These are phyloP conservation scores for Phaffomyces opuntiae DNA, from an alignment of 805 yeast species.

Conservation along the genomic window DNA sequence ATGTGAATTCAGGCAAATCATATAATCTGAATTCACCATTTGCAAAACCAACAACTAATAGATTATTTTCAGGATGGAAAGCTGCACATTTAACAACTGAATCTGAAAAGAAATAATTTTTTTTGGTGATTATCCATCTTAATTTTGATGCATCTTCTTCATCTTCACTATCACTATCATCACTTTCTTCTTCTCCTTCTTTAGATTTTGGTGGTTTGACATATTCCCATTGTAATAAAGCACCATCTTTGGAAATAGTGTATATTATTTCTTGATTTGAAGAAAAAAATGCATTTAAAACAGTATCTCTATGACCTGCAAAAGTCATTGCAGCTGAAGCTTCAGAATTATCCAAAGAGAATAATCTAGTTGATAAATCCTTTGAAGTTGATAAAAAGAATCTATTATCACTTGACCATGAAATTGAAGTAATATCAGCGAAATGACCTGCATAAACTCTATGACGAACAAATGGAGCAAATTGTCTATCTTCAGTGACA, in stretches of 20 bases:
- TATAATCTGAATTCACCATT: constrained; percentile 89
- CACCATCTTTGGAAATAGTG: constrained; percentile 92
- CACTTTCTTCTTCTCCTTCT: constrained; percentile 28
- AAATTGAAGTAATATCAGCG: constrained; percentile 65
- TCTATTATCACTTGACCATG: constrained; percentile 90
- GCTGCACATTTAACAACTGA: constrained; percentile 73
- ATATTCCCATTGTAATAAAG: constrained; percentile 88
- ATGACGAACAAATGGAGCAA: constrained; percentile 92
- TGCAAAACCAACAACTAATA: constrained; percentile 82
- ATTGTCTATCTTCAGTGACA: constrained; percentile 75
- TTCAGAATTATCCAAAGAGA: constrained; percentile 65
- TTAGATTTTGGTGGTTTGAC: constrained; percentile 47
- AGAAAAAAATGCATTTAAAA: constrained; percentile 80
- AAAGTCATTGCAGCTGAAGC: constrained; percentile 75
- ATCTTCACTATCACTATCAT: constrained; percentile 33
- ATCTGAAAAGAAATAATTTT: constrained; percentile 65
- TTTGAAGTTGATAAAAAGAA: constrained; percentile 81
- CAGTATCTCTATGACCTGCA: constrained; percentile 90
- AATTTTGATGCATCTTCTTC: constrained; percentile 32
- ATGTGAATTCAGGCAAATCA: constrained; percentile 73
- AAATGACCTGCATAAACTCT: constrained; percentile 91
- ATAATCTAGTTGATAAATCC: constrained; percentile 83
- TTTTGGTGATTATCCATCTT: constrained; percentile 80
- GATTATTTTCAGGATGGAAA: constrained; percentile 65
- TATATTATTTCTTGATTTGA: constrained; percentile 84